Evolutionary conservation across 208 protist genomes (phyloP).

Genomic region (Trypanosoma scelopori): DNA sequence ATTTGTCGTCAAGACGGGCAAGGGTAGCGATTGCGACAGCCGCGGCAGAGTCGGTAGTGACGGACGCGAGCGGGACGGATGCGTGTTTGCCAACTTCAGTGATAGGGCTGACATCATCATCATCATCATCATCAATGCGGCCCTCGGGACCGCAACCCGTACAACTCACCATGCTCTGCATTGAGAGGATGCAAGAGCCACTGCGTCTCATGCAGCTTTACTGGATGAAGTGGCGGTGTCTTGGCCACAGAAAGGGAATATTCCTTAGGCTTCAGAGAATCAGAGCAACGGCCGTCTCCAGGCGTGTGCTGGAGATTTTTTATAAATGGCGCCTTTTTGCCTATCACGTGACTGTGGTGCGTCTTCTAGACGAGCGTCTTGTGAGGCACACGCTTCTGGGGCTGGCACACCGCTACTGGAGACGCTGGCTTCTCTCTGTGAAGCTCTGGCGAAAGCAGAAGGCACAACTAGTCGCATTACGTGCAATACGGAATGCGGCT

Average conservation of each 20-base stretch:
- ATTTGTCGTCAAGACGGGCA: background rate
- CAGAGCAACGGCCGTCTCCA: background rate
- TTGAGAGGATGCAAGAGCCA: background rate
- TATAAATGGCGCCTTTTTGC: slow-evolving; percentile 24
- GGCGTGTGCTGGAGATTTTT: background rate
- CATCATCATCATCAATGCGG: background rate
- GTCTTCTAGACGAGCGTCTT: background rate
- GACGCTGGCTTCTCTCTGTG: background rate
- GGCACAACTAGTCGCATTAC: background rate
- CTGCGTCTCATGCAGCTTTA: background rate
- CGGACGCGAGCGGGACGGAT: background rate
- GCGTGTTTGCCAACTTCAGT: background rate
- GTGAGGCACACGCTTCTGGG: background rate
- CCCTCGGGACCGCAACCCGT: no score
- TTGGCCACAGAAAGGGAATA: background rate
- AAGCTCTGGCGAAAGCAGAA: background rate
- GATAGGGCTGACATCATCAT: background rate
- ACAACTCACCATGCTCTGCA: background rate
- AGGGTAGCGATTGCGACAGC: background rate
- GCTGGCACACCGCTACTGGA: slow-evolving; percentile 9
- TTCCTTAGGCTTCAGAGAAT: slow-evolving; percentile 3
- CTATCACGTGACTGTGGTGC: background rate
- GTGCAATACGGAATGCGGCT: slow-evolving; percentile 5
- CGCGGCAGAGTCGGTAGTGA: no score
- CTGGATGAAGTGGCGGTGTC: slow-evolving; percentile 8